Evolutionary conservation across 2,329 filamentous ascomycete genomes (phyloP).

Genomic region (Xylariomycetidae sp.): DNA sequence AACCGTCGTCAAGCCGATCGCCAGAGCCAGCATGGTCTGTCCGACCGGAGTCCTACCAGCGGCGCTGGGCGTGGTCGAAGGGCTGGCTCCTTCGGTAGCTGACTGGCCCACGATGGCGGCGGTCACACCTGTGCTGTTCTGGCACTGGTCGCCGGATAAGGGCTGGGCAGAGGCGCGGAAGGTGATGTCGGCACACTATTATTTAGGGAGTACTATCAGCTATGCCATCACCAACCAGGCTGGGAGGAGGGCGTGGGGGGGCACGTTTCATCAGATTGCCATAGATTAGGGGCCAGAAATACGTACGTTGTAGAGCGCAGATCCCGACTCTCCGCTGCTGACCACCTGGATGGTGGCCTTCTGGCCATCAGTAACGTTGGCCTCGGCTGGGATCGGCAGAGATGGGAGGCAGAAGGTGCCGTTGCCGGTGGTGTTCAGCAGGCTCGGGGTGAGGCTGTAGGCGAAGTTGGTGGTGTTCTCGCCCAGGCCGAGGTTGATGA

Average conservation of each 20-base stretch:
- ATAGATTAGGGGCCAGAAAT: not conserved
- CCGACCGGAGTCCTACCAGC: not conserved
- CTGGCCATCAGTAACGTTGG: slow-evolving; percentile 54
- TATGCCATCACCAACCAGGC: too few relatives aligned
- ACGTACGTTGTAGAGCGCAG: slow-evolving; percentile 63
- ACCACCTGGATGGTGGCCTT: slow-evolving; percentile 67
- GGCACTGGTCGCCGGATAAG: slow-evolving; percentile 47
- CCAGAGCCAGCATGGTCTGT: not conserved
- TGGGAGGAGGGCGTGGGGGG: slow-evolving; percentile 1
- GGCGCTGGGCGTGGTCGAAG: slow-evolving; percentile 5
- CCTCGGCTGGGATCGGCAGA: slow-evolving; percentile 49
- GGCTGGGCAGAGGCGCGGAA: slow-evolving; percentile 51
- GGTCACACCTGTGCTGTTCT: slow-evolving; percentile 52
- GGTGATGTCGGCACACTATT: slow-evolving; percentile 73
- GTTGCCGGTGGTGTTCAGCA: slow-evolving; percentile 53
- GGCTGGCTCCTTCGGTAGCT: slow-evolving; percentile 2
- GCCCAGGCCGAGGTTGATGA: slow-evolving; percentile 49
- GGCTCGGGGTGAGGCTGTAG: slow-evolving; percentile 57
- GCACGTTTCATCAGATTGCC: slow-evolving; percentile 6
- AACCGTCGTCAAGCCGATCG: not conserved
- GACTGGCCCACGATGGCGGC: slow-evolving; percentile 28
- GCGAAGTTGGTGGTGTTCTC: slow-evolving; percentile 59
- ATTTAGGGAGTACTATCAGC: too few relatives aligned
- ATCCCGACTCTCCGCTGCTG: slow-evolving; percentile 52
- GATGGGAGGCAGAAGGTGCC: slow-evolving; percentile 63